phyloP scores from a whole-genome alignment of 306 rosid genomes.

The Sphenostylis stenocarpa region DNA sequence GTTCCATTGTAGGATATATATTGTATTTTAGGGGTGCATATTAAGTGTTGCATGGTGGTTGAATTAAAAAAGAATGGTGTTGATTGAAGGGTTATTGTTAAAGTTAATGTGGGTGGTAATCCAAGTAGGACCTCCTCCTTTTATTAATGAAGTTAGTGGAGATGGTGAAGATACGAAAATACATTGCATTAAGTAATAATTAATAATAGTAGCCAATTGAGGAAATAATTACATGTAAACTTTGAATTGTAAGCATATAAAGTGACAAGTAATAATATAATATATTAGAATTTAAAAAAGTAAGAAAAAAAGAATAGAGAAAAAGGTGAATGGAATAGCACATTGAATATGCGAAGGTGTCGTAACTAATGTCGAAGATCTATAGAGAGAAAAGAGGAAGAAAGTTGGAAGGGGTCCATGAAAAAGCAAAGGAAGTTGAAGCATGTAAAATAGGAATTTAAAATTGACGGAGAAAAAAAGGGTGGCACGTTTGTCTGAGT shows the following conservation, averaged over 20 bases:
- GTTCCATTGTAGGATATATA: too few relatives aligned
- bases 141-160: constrained; percentile 27
- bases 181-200: constrained; percentile 18
- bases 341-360: not conserved
- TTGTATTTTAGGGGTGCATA: too few relatives aligned
- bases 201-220: too few relatives aligned
- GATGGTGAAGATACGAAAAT: constrained; percentile 28
- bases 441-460: too few relatives aligned
- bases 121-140: not conserved
- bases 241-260: too few relatives aligned
- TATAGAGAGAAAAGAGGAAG: not conserved
- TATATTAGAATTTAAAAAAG: too few relatives aligned
- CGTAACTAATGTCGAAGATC: not conserved
- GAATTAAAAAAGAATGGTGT: not conserved
- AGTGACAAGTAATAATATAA: too few relatives aligned
- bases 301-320: not conserved
- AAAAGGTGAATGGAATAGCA: not conserved
- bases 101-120: constrained; percentile 18
- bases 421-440: too few relatives aligned
- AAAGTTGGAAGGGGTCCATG: constrained; percentile 2
- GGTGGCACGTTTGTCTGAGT: constrained; percentile 21
- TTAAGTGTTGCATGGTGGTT: too few relatives aligned
- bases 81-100: not conserved
- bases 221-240: too few relatives aligned
- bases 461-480: too few relatives aligned